Evolutionary conservation across 352 stramenopile species (phyloP), one percentile per base, ranked within the genome.

Genomic region (Salisapilia sapeloensis): DNA sequence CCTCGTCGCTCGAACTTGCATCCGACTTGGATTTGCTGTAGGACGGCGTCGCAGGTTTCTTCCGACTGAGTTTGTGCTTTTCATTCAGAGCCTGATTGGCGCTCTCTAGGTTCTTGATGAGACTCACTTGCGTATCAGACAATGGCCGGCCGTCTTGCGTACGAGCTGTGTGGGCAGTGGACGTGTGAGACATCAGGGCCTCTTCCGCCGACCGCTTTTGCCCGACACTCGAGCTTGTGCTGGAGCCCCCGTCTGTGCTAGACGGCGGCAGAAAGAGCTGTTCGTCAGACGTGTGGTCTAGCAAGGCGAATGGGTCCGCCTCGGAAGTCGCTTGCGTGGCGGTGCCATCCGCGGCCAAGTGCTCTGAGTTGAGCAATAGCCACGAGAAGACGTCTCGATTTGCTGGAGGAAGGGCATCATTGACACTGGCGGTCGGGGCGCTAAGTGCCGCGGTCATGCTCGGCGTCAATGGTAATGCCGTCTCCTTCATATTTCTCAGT

Each of bases 371-470:
- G 49, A 83, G 80, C 15, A 86, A 47, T 37, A 83, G 53, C 70
- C 70, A 86, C 34, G 70, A 83, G 41, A 86, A 83, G 66, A 86
- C 79, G 44, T 86, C 70, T 33, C 69, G 69, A 47, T 80, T 85
- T 16, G 64, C n/a, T n/a, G n/a, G n/a, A n/a, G n/a, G n/a, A n/a
- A n/a, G n/a, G n/a, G n/a, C n/a, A n/a, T n/a, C n/a, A n/a, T n/a
- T n/a, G n/a, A n/a, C n/a, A n/a, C n/a, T n/a, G n/a, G n/a, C n/a
- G n/a, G n/a, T n/a, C n/a, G n/a, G n/a, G n/a, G n/a, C n/a, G n/a
- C n/a, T n/a, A n/a, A n/a, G n/a, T n/a, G n/a, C n/a, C n/a, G n/a
- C n/a, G n/a, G n/a, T n/a, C n/a, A n/a, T n/a, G n/a, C n/a, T n/a
- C n/a, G n/a, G n/a, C n/a, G n/a, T n/a, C n/a, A n/a, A n/a, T n/a